Evolutionary conservation across 2,329 filamentous ascomycete genomes (phyloP).

Genomic region (Leptographium radiaticola): DNA sequence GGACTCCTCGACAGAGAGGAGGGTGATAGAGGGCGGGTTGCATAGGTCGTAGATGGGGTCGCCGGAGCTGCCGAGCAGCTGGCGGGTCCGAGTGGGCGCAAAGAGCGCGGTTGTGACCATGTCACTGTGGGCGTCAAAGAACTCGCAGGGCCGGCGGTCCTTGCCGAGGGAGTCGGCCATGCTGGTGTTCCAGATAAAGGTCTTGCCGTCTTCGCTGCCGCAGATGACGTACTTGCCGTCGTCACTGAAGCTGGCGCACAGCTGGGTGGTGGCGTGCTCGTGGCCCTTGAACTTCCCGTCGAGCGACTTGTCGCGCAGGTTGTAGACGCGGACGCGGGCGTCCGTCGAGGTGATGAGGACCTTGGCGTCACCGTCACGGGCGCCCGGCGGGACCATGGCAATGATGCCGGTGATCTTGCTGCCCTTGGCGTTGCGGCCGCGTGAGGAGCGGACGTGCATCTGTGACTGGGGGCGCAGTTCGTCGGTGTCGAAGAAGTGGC

Average conservation of each 20-base stretch:
- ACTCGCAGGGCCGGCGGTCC: constrained; percentile 73
- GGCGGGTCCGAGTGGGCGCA: constrained; percentile 65
- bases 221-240: constrained; percentile 79
- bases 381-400: constrained; percentile 21
- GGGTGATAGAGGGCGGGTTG: constrained; percentile 80
- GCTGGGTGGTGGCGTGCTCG: constrained; percentile 81
- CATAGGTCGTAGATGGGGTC: constrained; percentile 95
- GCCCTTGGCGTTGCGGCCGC: constrained; percentile 87
- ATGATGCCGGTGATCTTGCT: constrained; percentile 96
- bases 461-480: constrained; percentile 73
- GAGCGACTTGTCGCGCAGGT: constrained; percentile 68
- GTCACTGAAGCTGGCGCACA: constrained; percentile 78
- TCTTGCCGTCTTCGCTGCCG: constrained; percentile 80
- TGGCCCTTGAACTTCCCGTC: constrained; percentile 88
- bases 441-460: constrained; percentile 82
- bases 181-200: constrained; percentile 78
- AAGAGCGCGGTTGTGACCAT: constrained; percentile 84
- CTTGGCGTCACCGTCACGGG: constrained; percentile 50
- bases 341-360: constrained; percentile 91
- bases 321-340: constrained; percentile 81
- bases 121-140: constrained; percentile 79
- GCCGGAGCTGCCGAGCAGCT: constrained; percentile 65
- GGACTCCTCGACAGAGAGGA: constrained; percentile 60
- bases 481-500: constrained; percentile 86
- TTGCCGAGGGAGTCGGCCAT: constrained; percentile 48